phyloP scores from a whole-genome alignment of 805 yeast genomes.

The Starmerella tilneyi region DNA sequence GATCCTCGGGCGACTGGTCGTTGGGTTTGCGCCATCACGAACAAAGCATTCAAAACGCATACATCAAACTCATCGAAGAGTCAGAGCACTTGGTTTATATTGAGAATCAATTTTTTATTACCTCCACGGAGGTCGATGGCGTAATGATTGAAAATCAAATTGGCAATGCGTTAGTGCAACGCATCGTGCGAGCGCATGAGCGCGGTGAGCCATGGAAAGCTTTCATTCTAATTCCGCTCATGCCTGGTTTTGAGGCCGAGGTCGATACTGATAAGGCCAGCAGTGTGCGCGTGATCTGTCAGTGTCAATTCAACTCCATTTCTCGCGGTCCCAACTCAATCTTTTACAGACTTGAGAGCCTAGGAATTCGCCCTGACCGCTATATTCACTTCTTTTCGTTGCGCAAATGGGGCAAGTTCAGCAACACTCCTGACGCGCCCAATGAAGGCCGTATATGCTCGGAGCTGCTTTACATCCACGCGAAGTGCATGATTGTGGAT shows the following conservation, averaged over 20 bases:
- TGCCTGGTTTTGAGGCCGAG: constrained; percentile 95
- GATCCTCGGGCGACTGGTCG: constrained; percentile 93
- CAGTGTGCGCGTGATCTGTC: constrained; percentile 90
- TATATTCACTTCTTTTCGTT: constrained; percentile 85
- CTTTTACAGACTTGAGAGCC: constrained; percentile 64
- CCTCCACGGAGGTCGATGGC: constrained; percentile 72
- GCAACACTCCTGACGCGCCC: constrained; percentile 33
- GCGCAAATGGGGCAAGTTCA: constrained; percentile 92
- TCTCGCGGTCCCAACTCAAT: constrained; percentile 83
- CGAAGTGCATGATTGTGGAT: constrained; percentile 83
- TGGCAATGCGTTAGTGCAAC: constrained; percentile 95
- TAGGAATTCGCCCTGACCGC: constrained; percentile 78
- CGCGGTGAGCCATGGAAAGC: constrained; percentile 80
- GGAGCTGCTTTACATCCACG: constrained; percentile 89
- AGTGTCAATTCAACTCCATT: constrained; percentile 88
- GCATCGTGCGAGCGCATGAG: constrained; percentile 79
- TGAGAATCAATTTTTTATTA: constrained; percentile 90
- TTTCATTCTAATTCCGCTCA: constrained; percentile 78
- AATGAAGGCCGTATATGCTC: constrained; percentile 47
- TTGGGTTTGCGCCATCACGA: constrained; percentile 77
- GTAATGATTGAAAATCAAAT: constrained; percentile 74
- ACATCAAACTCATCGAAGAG: constrained; percentile 77
- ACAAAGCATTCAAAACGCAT: constrained; percentile 85
- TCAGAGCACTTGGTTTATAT: constrained; percentile 88
- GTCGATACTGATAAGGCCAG: constrained; percentile 92